Evolutionary conservation across 2,329 filamentous ascomycete genomes (phyloP).

Genomic region (Claviceps purpurea): DNA sequence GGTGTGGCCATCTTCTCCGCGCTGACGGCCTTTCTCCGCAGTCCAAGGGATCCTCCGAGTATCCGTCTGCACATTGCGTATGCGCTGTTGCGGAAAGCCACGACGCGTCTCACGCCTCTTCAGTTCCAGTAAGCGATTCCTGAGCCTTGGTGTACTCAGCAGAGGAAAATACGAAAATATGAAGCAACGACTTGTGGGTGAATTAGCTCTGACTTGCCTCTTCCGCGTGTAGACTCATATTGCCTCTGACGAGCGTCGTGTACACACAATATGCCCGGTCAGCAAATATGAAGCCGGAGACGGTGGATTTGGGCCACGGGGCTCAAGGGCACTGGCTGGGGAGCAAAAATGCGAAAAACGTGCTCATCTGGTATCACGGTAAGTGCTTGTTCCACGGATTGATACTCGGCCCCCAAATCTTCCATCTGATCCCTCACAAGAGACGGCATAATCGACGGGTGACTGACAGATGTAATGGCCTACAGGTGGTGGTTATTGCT

Average conservation of each 20-base stretch:
- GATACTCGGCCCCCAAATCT: too few relatives aligned
- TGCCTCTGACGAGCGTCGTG: constrained; percentile 8
- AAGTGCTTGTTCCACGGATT: background rate
- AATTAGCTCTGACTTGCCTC: too few relatives aligned
- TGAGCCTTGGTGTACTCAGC: too few relatives aligned
- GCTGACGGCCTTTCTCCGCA: constrained; percentile 8
- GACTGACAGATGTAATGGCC: background rate
- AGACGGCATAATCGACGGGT: background rate
- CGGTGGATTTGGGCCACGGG: constrained; percentile 9
- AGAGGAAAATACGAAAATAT: too few relatives aligned
- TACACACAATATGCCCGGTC: constrained; percentile 10
- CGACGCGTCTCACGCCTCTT: constrained; percentile 7
- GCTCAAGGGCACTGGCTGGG: constrained; percentile 12
- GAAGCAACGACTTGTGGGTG: too few relatives aligned
- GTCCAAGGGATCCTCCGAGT: constrained; percentile 9
- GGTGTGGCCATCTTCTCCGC: constrained; percentile 4
- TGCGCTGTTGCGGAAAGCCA: constrained; percentile 9
- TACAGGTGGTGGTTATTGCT: constrained; percentile 11
- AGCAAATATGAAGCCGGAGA: constrained; percentile 5
- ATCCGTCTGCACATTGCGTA: constrained; percentile 12
- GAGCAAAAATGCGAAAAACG: constrained; percentile 9
- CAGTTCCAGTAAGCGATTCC: constrained; percentile 9
- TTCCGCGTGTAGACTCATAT: constrained; percentile 6
- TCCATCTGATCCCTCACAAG: too few relatives aligned
- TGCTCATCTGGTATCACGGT: constrained; percentile 14